phyloP scores from a whole-genome alignment of 2,329 filamentous ascomycete genomes.

The Fusarium brachygibbosum region DNA sequence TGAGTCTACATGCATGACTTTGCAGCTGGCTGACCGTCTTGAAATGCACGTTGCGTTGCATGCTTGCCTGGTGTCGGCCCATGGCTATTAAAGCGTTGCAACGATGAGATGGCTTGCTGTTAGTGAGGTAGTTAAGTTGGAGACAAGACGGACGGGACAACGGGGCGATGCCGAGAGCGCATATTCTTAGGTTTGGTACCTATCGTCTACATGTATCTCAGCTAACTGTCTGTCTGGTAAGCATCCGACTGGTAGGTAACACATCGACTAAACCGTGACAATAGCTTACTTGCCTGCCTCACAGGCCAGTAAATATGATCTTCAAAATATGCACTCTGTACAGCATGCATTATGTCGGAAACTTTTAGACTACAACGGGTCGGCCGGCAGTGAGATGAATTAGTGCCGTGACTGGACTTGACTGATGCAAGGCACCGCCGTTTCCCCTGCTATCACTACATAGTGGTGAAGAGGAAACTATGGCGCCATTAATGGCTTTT shows the following conservation, averaged over 20 bases:
- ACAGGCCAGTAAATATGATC: slow-evolving; percentile 19
- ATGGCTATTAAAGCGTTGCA: not conserved
- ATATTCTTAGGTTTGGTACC: slow-evolving; percentile 25
- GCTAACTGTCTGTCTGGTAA: slow-evolving; percentile 3
- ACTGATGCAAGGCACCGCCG: slow-evolving; percentile 40
- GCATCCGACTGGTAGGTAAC: slow-evolving; percentile 17
- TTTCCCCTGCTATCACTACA: slow-evolving; percentile 10
- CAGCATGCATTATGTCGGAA: not conserved
- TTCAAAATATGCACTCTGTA: not conserved
- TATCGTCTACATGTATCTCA: slow-evolving; percentile 1
- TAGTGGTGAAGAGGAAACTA: not conserved
- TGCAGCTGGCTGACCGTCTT: slow-evolving; percentile 23
- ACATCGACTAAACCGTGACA: not conserved
- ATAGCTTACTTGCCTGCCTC: not conserved
- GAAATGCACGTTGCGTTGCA: slow-evolving; percentile 17
- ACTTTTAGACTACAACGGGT: slow-evolving; percentile 19
- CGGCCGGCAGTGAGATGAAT: slow-evolving; percentile 27
- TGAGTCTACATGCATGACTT: slow-evolving; percentile 12
- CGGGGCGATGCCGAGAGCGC: slow-evolving; percentile 9
- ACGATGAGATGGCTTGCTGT: not conserved
- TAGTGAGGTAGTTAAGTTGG: not conserved
- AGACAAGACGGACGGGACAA: slow-evolving; percentile 10
- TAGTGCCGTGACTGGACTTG: slow-evolving; percentile 15
- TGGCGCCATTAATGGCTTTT: slow-evolving; percentile 7
- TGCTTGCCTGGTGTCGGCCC: slow-evolving; percentile 10